Percentiles rank a stretch among this genome's conserved stretches.
These are phyloP conservation scores for Epichloe elymi DNA, from an alignment of 2,329 filamentous ascomycete genomes.

Conservation along the genomic window DNA sequence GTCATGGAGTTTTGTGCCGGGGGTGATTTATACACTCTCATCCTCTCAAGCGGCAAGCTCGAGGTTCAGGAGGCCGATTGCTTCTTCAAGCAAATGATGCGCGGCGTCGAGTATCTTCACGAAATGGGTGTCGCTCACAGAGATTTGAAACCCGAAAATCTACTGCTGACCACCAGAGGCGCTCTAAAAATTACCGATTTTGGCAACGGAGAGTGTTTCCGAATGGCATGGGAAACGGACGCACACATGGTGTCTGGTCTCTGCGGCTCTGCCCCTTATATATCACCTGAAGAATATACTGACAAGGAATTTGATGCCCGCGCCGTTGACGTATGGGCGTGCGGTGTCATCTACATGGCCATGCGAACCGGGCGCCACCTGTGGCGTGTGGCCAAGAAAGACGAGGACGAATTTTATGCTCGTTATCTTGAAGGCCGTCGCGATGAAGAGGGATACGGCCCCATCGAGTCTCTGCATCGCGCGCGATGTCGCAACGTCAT, in stretches of 20 bases:
- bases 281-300: slow-evolving; percentile 89
- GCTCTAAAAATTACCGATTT: slow-evolving; percentile 97
- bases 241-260: slow-evolving; percentile 96
- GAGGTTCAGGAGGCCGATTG: slow-evolving; percentile 91
- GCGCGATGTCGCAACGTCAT: slow-evolving; percentile 97
- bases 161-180: slow-evolving; percentile 83
- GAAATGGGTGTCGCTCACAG: slow-evolving; percentile 98
- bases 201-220: slow-evolving; percentile 96
- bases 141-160: slow-evolving; percentile 92
- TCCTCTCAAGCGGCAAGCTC: slow-evolving; percentile 81
- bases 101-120: slow-evolving; percentile 96
- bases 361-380: slow-evolving; percentile 94
- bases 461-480: slow-evolving; percentile 88
- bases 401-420: slow-evolving; percentile 94
- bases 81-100: slow-evolving; percentile 99
- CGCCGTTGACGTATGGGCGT: slow-evolving; percentile 97
- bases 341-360: slow-evolving; percentile 98
- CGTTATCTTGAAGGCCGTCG: slow-evolving; percentile 85
- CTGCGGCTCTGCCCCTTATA: slow-evolving; percentile 93
- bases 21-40: slow-evolving; percentile 86
- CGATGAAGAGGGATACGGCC: slow-evolving; percentile 85
- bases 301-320: slow-evolving; percentile 94
- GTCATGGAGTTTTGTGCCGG: slow-evolving; percentile 99
- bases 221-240: slow-evolving; percentile 98
- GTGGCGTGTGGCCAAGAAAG: slow-evolving; percentile 93